These are phyloP conservation scores for Clonostachys rhizophaga DNA, from an alignment of 2,329 filamentous ascomycete genomes.

Conservation along the genomic window DNA sequence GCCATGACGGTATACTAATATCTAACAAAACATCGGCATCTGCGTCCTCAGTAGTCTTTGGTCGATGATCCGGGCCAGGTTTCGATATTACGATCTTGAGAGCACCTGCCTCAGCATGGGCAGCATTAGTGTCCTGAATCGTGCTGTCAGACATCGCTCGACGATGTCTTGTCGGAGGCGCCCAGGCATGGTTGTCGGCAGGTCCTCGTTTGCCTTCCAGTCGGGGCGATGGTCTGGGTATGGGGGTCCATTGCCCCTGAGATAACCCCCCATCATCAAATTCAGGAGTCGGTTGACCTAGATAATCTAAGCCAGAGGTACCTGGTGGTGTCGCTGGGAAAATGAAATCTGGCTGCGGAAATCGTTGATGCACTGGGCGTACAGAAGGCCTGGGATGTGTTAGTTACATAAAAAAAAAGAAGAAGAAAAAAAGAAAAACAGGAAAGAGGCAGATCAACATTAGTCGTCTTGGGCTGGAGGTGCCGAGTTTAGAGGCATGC, in stretches of 20 bases:
- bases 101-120: slow-evolving; percentile 57
- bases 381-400: slow-evolving; percentile 46
- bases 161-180: slow-evolving; percentile 34
- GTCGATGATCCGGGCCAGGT: slow-evolving; percentile 52
- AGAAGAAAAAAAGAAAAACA: background rate
- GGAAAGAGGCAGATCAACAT: too few relatives aligned
- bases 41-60: slow-evolving; percentile 59
- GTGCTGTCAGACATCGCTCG: slow-evolving; percentile 76
- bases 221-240: slow-evolving; percentile 29
- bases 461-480: too few relatives aligned
- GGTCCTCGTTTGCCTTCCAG: slow-evolving; percentile 5
- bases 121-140: slow-evolving; percentile 55
- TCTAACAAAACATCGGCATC: slow-evolving; percentile 48
- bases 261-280: slow-evolving; percentile 16
- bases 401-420: background rate
- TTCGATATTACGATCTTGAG: slow-evolving; percentile 80
- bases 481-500: too few relatives aligned
- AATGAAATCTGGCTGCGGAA: slow-evolving; percentile 55
- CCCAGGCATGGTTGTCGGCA: too few relatives aligned
- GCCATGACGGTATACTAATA: slow-evolving; percentile 78
- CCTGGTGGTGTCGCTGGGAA: slow-evolving; percentile 58
- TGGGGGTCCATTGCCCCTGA: slow-evolving; percentile 35
- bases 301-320: slow-evolving; percentile 49
- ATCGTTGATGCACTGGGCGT: slow-evolving; percentile 56
- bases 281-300: slow-evolving; percentile 19